These are phyloP conservation scores for Lachnellula suecica DNA, from an alignment of 2,329 filamentous ascomycete genomes.

Conservation along the genomic window DNA sequence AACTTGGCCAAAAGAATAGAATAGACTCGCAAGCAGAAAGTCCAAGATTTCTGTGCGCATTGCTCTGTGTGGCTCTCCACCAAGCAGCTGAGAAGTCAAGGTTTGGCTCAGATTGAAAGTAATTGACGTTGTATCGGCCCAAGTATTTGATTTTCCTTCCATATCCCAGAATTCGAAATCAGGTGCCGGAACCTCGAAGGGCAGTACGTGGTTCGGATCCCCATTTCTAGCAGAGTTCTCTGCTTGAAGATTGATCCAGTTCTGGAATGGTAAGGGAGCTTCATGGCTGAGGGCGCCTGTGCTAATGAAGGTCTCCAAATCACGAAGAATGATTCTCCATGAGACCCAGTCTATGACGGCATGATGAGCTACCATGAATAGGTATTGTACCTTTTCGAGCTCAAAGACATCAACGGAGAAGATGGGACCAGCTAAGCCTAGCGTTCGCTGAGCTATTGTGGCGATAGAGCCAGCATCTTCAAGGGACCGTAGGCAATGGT, in stretches of 20 bases:
- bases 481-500: no score
- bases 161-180: not conserved
- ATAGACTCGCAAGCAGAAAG: not conserved
- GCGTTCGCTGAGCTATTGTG: slow-evolving; percentile 4
- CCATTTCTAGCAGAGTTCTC: not conserved
- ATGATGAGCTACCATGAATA: slow-evolving; percentile 19
- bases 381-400: slow-evolving; percentile 1
- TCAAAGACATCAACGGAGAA: no score
- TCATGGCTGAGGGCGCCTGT: not conserved
- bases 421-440: no score
- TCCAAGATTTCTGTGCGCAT: not conserved
- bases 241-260: not conserved
- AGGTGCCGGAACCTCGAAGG: not conserved
- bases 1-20: not conserved
- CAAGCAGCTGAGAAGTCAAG: not conserved
- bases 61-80: not conserved
- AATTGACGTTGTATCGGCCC: not conserved
- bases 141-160: not conserved
- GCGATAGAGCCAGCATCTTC: no score
- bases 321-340: slow-evolving; percentile 36
- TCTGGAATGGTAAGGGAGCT: not conserved
- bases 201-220: not conserved
- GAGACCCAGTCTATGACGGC: slow-evolving; percentile 34
- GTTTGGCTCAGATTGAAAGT: not conserved
- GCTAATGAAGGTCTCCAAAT: slow-evolving; percentile 21